Percentiles rank a stretch among this genome's conserved stretches.
Evolutionary conservation across 768 basidiomycete species (phyloP).

Genomic region (Phylloporus scabripes): DNA sequence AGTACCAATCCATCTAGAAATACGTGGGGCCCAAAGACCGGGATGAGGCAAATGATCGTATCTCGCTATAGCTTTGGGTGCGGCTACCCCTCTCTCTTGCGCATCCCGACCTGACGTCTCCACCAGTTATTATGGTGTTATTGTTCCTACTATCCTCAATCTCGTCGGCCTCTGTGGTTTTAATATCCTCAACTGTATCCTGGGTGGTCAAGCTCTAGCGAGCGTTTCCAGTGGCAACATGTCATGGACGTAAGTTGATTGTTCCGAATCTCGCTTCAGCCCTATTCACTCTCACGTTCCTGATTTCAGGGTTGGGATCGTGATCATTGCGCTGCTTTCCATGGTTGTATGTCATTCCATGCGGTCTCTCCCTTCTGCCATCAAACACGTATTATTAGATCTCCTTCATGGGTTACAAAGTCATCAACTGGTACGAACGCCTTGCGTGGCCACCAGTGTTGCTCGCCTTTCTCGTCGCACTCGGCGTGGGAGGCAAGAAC

Average conservation of each 20-base stretch:
- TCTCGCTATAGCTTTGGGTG: constrained; percentile 58
- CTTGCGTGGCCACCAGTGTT: constrained; percentile 73
- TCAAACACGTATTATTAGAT: constrained; percentile 32
- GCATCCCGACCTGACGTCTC: not conserved
- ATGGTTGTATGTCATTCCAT: constrained; percentile 43
- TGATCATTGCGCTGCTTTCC: constrained; percentile 66
- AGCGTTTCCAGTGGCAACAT: constrained; percentile 47
- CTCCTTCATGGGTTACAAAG: constrained; percentile 60
- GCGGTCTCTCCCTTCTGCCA: not conserved
- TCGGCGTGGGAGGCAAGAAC: constrained; percentile 72
- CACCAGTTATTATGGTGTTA: constrained; percentile 49
- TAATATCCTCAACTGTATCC: constrained; percentile 59
- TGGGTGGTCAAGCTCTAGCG: constrained; percentile 63
- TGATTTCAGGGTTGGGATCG: constrained; percentile 64
- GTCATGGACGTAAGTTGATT: constrained; percentile 42
- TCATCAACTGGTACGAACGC: constrained; percentile 69
- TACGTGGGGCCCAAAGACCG: constrained; percentile 76
- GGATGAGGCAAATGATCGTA: constrained; percentile 77
- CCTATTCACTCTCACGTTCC: constrained; percentile 7
- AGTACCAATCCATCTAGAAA: constrained; percentile 29
- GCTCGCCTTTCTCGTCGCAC: constrained; percentile 63
- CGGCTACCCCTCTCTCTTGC: constrained; percentile 29
- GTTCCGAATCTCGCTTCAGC: constrained; percentile 2
- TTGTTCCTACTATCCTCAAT: constrained; percentile 50
- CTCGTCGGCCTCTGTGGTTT: constrained; percentile 58